phyloP scores from a whole-genome alignment of 192 early-diverging fungal species.

The Mortierella alpina region DNA sequence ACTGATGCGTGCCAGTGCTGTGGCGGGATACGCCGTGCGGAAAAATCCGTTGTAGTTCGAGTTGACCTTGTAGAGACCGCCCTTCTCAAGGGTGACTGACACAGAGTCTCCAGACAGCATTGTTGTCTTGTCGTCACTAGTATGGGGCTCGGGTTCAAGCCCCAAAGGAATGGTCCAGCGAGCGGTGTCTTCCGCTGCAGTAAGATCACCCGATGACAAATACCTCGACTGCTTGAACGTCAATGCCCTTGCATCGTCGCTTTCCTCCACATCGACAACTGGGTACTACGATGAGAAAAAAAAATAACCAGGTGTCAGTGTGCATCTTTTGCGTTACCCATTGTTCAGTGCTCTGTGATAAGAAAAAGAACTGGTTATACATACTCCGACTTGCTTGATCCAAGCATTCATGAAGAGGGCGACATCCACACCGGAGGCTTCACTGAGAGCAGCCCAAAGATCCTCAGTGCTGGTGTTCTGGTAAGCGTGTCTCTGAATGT shows the following conservation, averaged over 20 bases:
- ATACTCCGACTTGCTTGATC: conserved; percentile 85
- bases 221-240: conserved; percentile 84
- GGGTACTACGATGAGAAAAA: conserved; percentile 68
- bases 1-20: conserved; percentile 63
- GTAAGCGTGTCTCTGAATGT: conserved; percentile 87
- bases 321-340: conserved; percentile 3
- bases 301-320: background rate
- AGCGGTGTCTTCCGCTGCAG: conserved; percentile 79
- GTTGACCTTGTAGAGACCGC: conserved; percentile 89
- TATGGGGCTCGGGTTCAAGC: conserved; percentile 42
- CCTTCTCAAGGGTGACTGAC: conserved; percentile 61
- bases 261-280: conserved; percentile 77
- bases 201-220: conserved; percentile 84
- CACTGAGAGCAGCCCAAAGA: conserved; percentile 86
- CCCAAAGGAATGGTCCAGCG: conserved; percentile 90
- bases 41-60: conserved; percentile 82
- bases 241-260: conserved; percentile 62
- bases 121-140: conserved; percentile 42
- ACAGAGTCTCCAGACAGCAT: conserved; percentile 56
- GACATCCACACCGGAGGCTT: conserved; percentile 85
- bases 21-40: conserved; percentile 80
- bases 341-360: background rate
- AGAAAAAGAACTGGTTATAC: conserved; percentile 4
- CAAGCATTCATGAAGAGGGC: conserved; percentile 87
- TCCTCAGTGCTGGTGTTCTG: conserved; percentile 88